These are phyloP conservation scores for Pneumocystis carinii DNA, from an alignment of 1,139 yeast species.

Conservation along the genomic window DNA sequence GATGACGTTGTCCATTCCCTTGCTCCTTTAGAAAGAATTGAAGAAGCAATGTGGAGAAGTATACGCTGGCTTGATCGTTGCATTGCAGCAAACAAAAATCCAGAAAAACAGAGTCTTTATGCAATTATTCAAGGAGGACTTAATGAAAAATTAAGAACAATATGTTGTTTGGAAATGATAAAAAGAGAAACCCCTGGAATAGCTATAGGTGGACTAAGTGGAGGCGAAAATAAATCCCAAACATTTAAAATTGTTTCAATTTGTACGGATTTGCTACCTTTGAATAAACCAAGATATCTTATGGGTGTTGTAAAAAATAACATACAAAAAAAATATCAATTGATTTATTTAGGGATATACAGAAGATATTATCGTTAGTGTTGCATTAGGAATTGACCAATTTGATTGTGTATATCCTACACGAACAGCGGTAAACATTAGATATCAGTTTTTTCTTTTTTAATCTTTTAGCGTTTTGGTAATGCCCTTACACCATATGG, in stretches of 20 bases:
- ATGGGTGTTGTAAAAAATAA: slow-evolving; percentile 27
- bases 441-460: neutral
- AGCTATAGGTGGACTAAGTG: slow-evolving; percentile 34
- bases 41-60: slow-evolving; percentile 30
- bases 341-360: slow-evolving; percentile 26
- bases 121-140: slow-evolving; percentile 35
- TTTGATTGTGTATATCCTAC: slow-evolving; percentile 36
- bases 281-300: slow-evolving; percentile 31
- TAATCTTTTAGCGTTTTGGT: slow-evolving; percentile 25
- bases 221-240: slow-evolving; percentile 31
- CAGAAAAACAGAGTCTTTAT: slow-evolving; percentile 30
- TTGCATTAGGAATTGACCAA: slow-evolving; percentile 33
- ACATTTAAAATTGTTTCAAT: slow-evolving; percentile 27
- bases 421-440: slow-evolving; percentile 25
- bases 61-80: slow-evolving; percentile 34
- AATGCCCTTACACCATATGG: slow-evolving; percentile 31
- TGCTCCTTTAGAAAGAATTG: slow-evolving; percentile 31
- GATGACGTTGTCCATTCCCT: slow-evolving; percentile 33
- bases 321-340: neutral
- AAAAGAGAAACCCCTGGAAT: slow-evolving; percentile 33
- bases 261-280: slow-evolving; percentile 30
- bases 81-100: slow-evolving; percentile 31
- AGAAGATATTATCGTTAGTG: slow-evolving; percentile 32
- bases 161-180: slow-evolving; percentile 31
- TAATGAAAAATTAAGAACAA: slow-evolving; percentile 26